Evolutionary conservation across 2,329 filamentous ascomycete genomes (phyloP), one percentile per base, ranked within the genome.

Genomic region (Xylariaceae sp.): DNA sequence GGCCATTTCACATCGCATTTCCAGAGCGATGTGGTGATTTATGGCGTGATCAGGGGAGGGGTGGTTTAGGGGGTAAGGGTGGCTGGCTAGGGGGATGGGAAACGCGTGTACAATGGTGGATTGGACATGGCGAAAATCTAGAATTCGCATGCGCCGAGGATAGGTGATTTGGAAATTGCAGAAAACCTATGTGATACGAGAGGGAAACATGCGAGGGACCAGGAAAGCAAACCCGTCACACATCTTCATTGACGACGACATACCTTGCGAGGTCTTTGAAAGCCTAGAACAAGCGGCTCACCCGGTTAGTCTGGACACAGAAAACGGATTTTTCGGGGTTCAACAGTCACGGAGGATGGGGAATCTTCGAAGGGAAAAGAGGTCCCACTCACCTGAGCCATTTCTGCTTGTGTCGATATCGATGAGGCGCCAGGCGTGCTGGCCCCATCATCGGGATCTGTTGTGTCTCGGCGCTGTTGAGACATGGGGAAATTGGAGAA

Each of bases 251-350:
- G 27, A 43, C 40, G 32, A 33, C 22, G 40, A 57, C 60, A 48
- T 59, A 63, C 61, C 56, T 64, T 40, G 59, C 56, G 46, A 64
- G 58, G 47, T 64, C 60, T 48, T 50, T 55, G 46, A 62, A 64
- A 53, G 62, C 61, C 62, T 65, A 59, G 58, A 60, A 56, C 47
- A 14, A 19, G 36, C 25, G 20, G 38, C 17, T 48, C 37, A 48
- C 22, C 14, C 38, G 45, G 52, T 60, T 52, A 61, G 56, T 49
- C 23, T 19, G 42, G 22, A 22, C n/a, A 29, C 12, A 19, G 10
- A n/a, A 20, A 21, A 17, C 37, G 14, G 12, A n/a, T 6, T 25
- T 22, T 19, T 20, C 33, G 16, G 29, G 16, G 32, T 16, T 21
- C 40, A 36, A 17, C 40, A 17, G 16, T 22, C 14, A n/a, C 17